Percentiles rank a stretch among this genome's conserved stretches.
Conservation (phyloP, 2,329 filamentous ascomycete genomes). For the Colletotrichum destructivum region DNA sequence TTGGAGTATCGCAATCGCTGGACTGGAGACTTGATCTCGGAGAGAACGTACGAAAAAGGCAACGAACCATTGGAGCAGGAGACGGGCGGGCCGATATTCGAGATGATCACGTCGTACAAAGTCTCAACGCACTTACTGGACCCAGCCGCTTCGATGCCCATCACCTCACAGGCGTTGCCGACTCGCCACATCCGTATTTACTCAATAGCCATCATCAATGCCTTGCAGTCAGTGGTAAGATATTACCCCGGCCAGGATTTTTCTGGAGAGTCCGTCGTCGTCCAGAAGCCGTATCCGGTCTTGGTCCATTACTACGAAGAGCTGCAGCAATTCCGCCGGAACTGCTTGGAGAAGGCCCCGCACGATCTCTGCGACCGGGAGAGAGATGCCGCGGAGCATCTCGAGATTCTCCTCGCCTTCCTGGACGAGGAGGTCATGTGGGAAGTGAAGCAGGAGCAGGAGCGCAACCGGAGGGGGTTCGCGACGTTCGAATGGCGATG, state of each 20-base stretch:
- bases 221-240: conserved; percentile 42
- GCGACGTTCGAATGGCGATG: conserved; percentile 44
- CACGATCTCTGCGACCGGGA: conserved; percentile 42
- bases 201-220: conserved; percentile 41
- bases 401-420: conserved; percentile 43
- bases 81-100: conserved; percentile 1
- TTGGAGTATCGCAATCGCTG: conserved; percentile 40
- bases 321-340: not conserved
- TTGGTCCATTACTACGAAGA: conserved; percentile 23
- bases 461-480: conserved; percentile 42
- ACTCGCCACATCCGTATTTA: conserved; percentile 30
- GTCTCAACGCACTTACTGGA: not conserved
- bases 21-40: conserved; percentile 37
- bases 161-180: conserved; percentile 1
- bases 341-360: not conserved
- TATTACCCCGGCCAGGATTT: conserved; percentile 42
- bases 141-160: not conserved
- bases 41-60: conserved; percentile 12
- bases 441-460: conserved; percentile 42
- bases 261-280: conserved; percentile 7
- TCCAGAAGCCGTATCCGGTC: conserved; percentile 30
- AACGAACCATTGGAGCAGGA: not conserved
- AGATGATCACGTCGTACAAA: conserved; percentile 3
- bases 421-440: conserved; percentile 46
- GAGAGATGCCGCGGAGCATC: conserved; percentile 32